phyloP scores from a whole-genome alignment of 345 rosid genomes.

The Citrus australasica region DNA sequence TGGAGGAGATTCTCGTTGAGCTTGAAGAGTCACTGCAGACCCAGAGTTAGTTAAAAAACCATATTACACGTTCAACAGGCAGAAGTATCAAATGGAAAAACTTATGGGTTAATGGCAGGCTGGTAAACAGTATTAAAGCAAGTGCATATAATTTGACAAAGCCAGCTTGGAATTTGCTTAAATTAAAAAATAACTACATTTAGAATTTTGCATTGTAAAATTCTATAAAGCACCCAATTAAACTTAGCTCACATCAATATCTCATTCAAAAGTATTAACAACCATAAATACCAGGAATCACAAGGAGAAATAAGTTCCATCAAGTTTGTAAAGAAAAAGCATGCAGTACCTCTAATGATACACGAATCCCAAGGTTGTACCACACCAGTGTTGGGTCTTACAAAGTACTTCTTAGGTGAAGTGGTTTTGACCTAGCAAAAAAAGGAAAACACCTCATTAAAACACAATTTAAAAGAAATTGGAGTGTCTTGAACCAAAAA shows the following conservation, averaged over 20 bases:
- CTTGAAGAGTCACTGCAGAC: constrained; percentile 85
- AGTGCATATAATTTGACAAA: not conserved
- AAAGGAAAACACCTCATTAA: constrained; percentile 9
- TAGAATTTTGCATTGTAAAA: not conserved
- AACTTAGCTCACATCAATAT: not conserved
- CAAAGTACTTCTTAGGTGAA: constrained; percentile 96
- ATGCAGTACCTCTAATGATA: constrained; percentile 58
- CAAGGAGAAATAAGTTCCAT: not conserved
- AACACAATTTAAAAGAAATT: constrained; percentile 1
- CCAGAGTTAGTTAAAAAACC: constrained; percentile 15
- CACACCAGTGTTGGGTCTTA: constrained; percentile 88
- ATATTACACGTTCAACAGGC: constrained; percentile 1
- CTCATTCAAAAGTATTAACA: not conserved
- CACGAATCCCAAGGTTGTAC: constrained; percentile 79
- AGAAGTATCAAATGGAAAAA: not conserved
- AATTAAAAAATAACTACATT: not conserved
- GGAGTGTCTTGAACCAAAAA: not conserved
- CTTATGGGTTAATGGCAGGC: not conserved
- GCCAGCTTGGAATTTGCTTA: not conserved
- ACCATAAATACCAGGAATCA: not conserved
- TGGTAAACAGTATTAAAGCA: not conserved
- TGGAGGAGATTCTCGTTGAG: constrained; percentile 70
- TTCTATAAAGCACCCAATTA: not conserved
- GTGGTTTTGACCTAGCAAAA: constrained; percentile 84
- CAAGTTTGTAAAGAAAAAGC: constrained; percentile 4